These are phyloP conservation scores for Hymenoscyphus linearis DNA, from an alignment of 2,329 filamentous ascomycete genomes.

Conservation along the genomic window DNA sequence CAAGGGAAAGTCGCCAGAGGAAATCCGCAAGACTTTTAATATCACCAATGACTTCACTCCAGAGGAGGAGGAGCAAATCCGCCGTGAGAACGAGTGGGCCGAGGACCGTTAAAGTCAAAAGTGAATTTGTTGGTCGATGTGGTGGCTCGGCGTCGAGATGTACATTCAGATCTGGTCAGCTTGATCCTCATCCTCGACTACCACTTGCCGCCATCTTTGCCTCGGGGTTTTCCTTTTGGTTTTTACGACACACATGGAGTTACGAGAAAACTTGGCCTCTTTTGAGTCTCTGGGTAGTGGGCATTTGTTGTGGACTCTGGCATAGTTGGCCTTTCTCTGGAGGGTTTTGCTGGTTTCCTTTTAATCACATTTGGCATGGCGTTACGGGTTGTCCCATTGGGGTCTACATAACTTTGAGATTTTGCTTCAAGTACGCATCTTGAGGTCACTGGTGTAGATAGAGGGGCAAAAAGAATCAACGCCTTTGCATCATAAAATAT, in stretches of 20 bases:
- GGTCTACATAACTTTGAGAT: not conserved
- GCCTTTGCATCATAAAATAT: not conserved
- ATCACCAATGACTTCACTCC: constrained; percentile 99
- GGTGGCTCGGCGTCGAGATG: not conserved
- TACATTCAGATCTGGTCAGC: not conserved
- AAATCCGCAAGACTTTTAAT: constrained; percentile 99
- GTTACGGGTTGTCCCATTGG: not conserved
- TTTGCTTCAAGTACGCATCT: constrained; percentile 1
- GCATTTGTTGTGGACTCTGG: not conserved
- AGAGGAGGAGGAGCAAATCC: constrained; percentile 97
- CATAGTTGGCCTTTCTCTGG: not conserved
- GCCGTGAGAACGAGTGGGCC: constrained; percentile 86
- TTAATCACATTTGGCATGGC: constrained; percentile 3
- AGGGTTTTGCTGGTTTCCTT: constrained; percentile 2
- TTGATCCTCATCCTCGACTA: not conserved
- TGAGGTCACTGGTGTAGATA: not conserved
- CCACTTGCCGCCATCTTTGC: not conserved
- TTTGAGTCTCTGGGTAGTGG: not conserved
- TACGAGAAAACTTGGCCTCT: not conserved
- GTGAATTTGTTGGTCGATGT: not conserved
- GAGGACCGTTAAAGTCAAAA: constrained; percentile 61
- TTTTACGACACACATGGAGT: not conserved
- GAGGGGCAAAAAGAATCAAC: not conserved
- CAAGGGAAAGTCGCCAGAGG: constrained; percentile 99
- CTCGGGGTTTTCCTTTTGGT: not conserved